phyloP scores from a whole-genome alignment of 805 yeast species.

The Yamadazyma nakazawae region DNA sequence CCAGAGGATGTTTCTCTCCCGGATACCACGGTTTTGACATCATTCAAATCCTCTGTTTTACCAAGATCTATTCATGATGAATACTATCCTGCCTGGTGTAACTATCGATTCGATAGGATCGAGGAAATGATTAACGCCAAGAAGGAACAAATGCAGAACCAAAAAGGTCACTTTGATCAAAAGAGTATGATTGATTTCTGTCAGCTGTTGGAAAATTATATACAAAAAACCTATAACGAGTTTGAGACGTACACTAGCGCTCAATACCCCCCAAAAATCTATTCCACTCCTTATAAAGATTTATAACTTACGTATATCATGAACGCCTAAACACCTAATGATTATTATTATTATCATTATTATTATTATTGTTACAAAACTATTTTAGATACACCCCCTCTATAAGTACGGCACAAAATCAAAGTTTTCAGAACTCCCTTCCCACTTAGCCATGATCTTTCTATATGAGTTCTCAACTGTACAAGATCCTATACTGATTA shows the following conservation, averaged over 20 bases:
- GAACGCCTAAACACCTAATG: background rate
- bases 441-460: slow-evolving; percentile 10
- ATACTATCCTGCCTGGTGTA: slow-evolving; percentile 32
- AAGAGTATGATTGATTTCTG: slow-evolving; percentile 29
- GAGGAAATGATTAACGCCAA: slow-evolving; percentile 20
- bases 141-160: slow-evolving; percentile 9
- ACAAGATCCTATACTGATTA: slow-evolving; percentile 13
- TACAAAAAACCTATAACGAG: slow-evolving; percentile 27
- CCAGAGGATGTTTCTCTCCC: slow-evolving; percentile 36
- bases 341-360: no score
- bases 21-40: slow-evolving; percentile 38
- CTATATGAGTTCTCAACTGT: slow-evolving; percentile 14
- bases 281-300: slow-evolving; percentile 15
- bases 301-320: slow-evolving; percentile 1
- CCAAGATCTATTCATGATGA: slow-evolving; percentile 29
- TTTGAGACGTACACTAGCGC: slow-evolving; percentile 25
- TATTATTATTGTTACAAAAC: background rate
- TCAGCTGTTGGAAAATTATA: slow-evolving; percentile 25
- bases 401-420: slow-evolving; percentile 17
- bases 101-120: slow-evolving; percentile 24
- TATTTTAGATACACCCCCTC: background rate
- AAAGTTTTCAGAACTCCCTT: slow-evolving; percentile 6
- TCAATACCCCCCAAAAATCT: slow-evolving; percentile 16
- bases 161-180: slow-evolving; percentile 31
- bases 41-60: slow-evolving; percentile 38